Conservation (phyloP, 495 filamentous ascomycete genomes). For the Cetradonia linearis region DNA sequence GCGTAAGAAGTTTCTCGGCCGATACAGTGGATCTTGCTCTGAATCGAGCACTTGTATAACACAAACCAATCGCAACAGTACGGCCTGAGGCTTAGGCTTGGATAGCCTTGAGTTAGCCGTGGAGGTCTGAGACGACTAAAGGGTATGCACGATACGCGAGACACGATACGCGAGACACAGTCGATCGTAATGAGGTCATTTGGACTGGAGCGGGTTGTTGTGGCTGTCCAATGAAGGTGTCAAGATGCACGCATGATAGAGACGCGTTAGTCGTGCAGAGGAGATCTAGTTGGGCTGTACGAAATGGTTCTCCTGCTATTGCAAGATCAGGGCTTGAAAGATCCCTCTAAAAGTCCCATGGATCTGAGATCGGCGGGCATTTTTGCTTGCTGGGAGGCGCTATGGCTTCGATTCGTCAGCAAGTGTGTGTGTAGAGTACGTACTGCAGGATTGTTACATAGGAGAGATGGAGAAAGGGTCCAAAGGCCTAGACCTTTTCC, state of each 20-base stretch:
- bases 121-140: conserved; percentile 8
- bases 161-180: conserved; percentile 13
- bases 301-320: background rate
- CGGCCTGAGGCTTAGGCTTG: background rate
- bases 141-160: conserved; percentile 3
- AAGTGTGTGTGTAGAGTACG: background rate
- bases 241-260: background rate
- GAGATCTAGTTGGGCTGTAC: background rate
- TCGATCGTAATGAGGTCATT: conserved; percentile 1
- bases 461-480: background rate
- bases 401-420: background rate
- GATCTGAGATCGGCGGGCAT: conserved; percentile 9
- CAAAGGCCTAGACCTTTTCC: background rate
- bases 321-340: conserved; percentile 1
- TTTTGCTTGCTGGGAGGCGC: background rate
- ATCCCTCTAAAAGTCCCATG: conserved; percentile 2
- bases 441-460: background rate
- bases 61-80: conserved; percentile 8
- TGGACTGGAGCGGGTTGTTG: background rate
- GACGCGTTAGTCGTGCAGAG: background rate
- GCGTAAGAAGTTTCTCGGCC: conserved; percentile 11
- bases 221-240: conserved; percentile 4
- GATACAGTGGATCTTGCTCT: background rate
- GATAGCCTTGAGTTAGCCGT: background rate
- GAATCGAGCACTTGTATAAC: background rate